Evolutionary conservation across 495 filamentous ascomycete species (phyloP).

Genomic region (Trichodelitschia bisporula): DNA sequence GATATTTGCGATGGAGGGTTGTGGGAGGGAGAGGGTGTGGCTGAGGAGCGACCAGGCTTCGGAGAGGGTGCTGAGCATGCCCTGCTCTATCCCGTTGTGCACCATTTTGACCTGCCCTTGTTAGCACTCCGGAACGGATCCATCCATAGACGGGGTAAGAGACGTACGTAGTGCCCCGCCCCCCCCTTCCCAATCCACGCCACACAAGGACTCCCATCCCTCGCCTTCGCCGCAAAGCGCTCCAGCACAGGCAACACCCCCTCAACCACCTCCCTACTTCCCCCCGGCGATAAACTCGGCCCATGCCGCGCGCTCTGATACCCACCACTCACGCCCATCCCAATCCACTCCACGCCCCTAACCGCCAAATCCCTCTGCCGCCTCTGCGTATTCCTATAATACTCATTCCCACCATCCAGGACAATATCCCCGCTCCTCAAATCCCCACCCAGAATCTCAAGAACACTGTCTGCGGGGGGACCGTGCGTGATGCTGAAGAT

Average conservation of each 20-base stretch:
- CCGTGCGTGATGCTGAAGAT: slow-evolving; percentile 49
- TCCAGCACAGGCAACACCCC: slow-evolving; percentile 38
- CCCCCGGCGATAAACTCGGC: slow-evolving; percentile 41
- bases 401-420: slow-evolving; percentile 47
- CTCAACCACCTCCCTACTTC: slow-evolving; percentile 28
- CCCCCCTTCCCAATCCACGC: slow-evolving; percentile 34
- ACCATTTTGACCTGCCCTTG: slow-evolving; percentile 71
- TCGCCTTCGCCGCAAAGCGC: slow-evolving; percentile 34
- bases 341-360: slow-evolving; percentile 36
- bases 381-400: slow-evolving; percentile 40
- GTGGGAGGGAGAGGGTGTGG: slow-evolving; percentile 29
- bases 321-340: slow-evolving; percentile 42
- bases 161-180: slow-evolving; percentile 41
- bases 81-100: slow-evolving; percentile 55
- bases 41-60: slow-evolving; percentile 45
- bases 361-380: slow-evolving; percentile 29
- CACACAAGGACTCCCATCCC: slow-evolving; percentile 33
- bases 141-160: no score
- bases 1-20: no score
- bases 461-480: slow-evolving; percentile 37
- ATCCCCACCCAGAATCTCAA: slow-evolving; percentile 28
- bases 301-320: slow-evolving; percentile 43
- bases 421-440: slow-evolving; percentile 41
- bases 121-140: no score
- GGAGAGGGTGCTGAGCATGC: slow-evolving; percentile 33